Base-by-base conservation (phyloP, 2,329 filamentous ascomycete species). In the Pseudogymnoascus sp. region DNA sequence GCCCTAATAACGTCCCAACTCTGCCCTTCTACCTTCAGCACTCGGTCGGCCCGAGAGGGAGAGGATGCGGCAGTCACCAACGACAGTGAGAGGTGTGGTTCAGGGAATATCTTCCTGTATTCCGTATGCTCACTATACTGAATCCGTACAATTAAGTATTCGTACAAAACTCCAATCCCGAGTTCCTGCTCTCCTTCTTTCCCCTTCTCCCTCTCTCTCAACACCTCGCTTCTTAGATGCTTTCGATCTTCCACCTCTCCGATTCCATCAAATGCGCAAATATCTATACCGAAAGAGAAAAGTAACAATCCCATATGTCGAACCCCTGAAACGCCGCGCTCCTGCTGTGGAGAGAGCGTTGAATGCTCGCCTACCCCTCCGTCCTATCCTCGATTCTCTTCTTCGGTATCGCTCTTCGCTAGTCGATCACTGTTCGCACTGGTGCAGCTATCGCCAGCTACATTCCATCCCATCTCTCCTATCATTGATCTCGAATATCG, bases 291-390 rank as follows among this genome's bases (percentile, higher is more conserved):
- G 49, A 22, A 55, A 22, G 28, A 35, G 49, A 35, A 55, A 55
- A 55, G 33, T 55, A 55, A 22, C 49, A 35, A 55, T 55, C 49
- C 49, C 49, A 55, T 52, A 19, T 55, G 49, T 33, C 49, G 16
- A 35, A 55, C 49, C 49, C 49, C 49, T 55, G 49, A 55, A 55
- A 55, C 49, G 49, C 49, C 49, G 28, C 49, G 49, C 28, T 33
- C 16, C 28, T 55, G 2, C 49, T 14, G 49, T 55, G 49, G 49
- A 19, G 49, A 55, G 49, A 55, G 49, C 49, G 28, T 28, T 35
- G 3, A 35, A 55, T 55, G 49, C 49, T 55, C 49, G 28, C 49
- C 25, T 55, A 19, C 33, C 49, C 9, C 25, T 55, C 25, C n/a
- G 9, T 19, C n/a, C 25, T 33, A 55, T 55, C 49, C 49, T 55